Evolutionary conservation across 345 rosid species (phyloP).

Genomic region (Syzygium grande): DNA sequence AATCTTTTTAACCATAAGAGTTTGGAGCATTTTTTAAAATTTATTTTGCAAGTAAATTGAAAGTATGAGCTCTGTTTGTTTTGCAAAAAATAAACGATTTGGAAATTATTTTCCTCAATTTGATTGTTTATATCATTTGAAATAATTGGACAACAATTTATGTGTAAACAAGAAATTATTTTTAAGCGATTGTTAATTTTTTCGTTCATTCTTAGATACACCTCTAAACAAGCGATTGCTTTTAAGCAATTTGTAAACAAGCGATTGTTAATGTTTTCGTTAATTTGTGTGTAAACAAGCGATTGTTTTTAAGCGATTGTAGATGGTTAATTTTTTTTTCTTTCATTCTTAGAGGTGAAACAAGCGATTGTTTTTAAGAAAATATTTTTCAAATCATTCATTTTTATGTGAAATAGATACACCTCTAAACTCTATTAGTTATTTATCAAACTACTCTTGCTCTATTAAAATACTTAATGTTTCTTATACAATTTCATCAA

Average conservation of each 20-base stretch:
- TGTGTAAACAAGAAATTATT: neutral
- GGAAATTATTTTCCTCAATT: neutral
- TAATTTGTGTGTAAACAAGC: too few relatives aligned
- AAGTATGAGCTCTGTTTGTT: neutral
- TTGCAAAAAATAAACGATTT: neutral
- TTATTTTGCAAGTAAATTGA: neutral
- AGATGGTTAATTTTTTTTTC: too few relatives aligned
- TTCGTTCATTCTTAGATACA: rapidly evolving
- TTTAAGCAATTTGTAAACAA: neutral
- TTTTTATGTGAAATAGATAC: rapidly evolving
- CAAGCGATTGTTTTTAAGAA: neutral
- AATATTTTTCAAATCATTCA: rapidly evolving
- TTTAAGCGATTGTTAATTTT: too few relatives aligned
- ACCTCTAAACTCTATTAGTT: neutral
- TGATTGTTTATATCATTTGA: neutral
- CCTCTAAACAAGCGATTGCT: neutral
- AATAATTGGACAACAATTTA: neutral
- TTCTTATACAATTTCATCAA: neutral
- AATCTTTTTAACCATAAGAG: neutral
- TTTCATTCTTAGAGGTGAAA: too few relatives aligned
- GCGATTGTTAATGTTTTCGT: too few relatives aligned
- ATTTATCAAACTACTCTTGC: neutral
- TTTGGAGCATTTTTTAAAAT: neutral
- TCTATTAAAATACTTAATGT: too few relatives aligned
- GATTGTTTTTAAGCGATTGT: neutral